Percentiles rank a stretch among this genome's conserved stretches.
Evolutionary conservation across 176 grass and related monocot genomes (phyloP).

Genomic region (Paspalum notatum): DNA sequence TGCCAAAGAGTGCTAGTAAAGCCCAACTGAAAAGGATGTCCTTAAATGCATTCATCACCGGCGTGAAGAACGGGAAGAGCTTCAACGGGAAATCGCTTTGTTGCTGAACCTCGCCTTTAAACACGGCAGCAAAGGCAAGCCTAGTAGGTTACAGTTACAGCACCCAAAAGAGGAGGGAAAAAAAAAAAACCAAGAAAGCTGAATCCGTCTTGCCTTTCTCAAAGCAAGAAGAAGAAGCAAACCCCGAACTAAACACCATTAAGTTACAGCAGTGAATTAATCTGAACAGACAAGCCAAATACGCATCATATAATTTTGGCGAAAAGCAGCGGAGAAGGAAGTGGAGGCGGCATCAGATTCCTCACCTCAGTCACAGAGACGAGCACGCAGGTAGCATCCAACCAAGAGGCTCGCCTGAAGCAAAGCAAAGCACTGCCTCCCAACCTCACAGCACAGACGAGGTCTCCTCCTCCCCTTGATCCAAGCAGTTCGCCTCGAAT

Average conservation of each 20-base stretch:
- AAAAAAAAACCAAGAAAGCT: conserved; percentile 12
- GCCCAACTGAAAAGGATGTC: conserved; percentile 36
- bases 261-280: conserved; percentile 16
- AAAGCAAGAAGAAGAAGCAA: conserved; percentile 41
- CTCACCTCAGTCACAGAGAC: conserved; percentile 44
- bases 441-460: conserved; percentile 15
- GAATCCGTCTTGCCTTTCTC: conserved; percentile 8
- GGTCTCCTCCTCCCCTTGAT: conserved; percentile 9
- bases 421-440: conserved; percentile 11
- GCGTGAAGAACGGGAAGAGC: conserved; percentile 33
- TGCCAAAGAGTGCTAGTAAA: conserved; percentile 31
- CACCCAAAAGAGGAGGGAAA: background rate
- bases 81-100: conserved; percentile 38
- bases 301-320: conserved; percentile 2
- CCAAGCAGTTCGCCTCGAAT: conserved; percentile 6
- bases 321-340: background rate
- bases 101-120: conserved; percentile 34
- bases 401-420: conserved; percentile 19
- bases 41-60: conserved; percentile 54
- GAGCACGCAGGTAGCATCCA: conserved; percentile 22
- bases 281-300: background rate
- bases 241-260: conserved; percentile 14
- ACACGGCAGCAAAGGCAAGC: conserved; percentile 36
- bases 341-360: conserved; percentile 31
- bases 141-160: background rate